phyloP scores from a whole-genome alignment of 345 rosid species.

The Camelina laxa region DNA sequence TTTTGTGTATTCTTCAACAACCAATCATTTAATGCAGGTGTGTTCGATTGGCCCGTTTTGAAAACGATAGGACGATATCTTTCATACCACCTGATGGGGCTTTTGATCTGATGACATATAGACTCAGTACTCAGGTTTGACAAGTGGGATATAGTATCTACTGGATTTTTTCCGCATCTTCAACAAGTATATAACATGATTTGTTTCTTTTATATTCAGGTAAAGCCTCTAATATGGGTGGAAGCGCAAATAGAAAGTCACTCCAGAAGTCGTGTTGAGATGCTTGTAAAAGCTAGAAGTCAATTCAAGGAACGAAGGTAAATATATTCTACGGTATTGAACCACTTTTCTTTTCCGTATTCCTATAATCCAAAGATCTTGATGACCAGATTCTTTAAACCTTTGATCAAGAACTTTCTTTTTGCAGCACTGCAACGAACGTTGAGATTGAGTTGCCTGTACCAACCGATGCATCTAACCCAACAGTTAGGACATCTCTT shows the following conservation, averaged over 20 bases:
- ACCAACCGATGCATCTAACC: conserved; percentile 86
- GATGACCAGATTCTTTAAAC: conserved; percentile 63
- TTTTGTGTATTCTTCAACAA: conserved; percentile 9
- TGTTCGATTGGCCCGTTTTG: conserved; percentile 95
- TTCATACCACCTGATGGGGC: conserved; percentile 98
- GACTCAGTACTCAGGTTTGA: conserved; percentile 93
- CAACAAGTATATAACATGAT: not conserved
- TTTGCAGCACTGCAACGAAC: conserved; percentile 61
- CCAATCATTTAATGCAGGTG: conserved; percentile 56
- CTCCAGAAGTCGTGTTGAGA: conserved; percentile 91
- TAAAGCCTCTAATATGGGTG: conserved; percentile 94
- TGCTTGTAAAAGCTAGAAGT: conserved; percentile 88
- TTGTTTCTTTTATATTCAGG: conserved; percentile 48
- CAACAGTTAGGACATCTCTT: conserved; percentile 85
- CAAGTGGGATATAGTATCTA: conserved; percentile 5
- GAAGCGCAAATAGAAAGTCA: conserved; percentile 92
- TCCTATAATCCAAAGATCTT: conserved; percentile 14
- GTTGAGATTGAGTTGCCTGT: conserved; percentile 80
- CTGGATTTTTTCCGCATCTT: not conserved
- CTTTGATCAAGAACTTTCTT: conserved; percentile 62
- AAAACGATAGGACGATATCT: conserved; percentile 94
- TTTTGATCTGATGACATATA: conserved; percentile 97
- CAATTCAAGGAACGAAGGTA: conserved; percentile 97
- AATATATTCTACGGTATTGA: not conserved
- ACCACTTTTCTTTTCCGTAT: conserved; percentile 19